phyloP scores from a whole-genome alignment of 1,284 basidiomycete genomes.

The Amylostereum areolatum region DNA sequence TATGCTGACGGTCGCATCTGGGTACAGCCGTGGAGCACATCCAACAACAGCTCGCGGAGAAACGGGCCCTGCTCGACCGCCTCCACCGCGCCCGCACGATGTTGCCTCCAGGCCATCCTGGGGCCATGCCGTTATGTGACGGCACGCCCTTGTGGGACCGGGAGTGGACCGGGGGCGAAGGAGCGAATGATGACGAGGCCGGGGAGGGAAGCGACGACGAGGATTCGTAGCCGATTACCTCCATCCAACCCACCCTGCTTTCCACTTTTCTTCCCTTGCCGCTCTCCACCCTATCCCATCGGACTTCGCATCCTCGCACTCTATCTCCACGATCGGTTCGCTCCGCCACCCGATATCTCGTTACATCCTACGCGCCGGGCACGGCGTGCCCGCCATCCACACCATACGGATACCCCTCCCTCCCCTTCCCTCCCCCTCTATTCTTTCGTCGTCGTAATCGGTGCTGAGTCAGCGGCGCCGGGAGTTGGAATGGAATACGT shows the following conservation, averaged over 20 bases:
- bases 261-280: too few relatives aligned
- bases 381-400: too few relatives aligned
- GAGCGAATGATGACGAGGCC: slow-evolving; percentile 31
- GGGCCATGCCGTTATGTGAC: slow-evolving; percentile 31
- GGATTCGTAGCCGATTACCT: slow-evolving; percentile 12
- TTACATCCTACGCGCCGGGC: too few relatives aligned
- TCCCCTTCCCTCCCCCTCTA: too few relatives aligned
- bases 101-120: slow-evolving; percentile 53
- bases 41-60: slow-evolving; percentile 54
- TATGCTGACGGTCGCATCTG: slow-evolving; percentile 10
- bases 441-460: too few relatives aligned
- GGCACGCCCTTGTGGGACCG: slow-evolving; percentile 61
- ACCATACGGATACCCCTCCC: too few relatives aligned
- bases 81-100: slow-evolving; percentile 51
- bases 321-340: too few relatives aligned
- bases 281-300: too few relatives aligned
- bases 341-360: too few relatives aligned
- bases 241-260: not conserved
- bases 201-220: slow-evolving; percentile 43
- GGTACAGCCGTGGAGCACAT: slow-evolving; percentile 78
- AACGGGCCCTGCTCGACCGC: slow-evolving; percentile 47
- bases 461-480: too few relatives aligned
- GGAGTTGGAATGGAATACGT: too few relatives aligned
- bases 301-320: too few relatives aligned
- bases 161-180: slow-evolving; percentile 70